These are phyloP conservation scores for Lyophyllum semitale DNA, from an alignment of 768 basidiomycete species.

Conservation along the genomic window DNA sequence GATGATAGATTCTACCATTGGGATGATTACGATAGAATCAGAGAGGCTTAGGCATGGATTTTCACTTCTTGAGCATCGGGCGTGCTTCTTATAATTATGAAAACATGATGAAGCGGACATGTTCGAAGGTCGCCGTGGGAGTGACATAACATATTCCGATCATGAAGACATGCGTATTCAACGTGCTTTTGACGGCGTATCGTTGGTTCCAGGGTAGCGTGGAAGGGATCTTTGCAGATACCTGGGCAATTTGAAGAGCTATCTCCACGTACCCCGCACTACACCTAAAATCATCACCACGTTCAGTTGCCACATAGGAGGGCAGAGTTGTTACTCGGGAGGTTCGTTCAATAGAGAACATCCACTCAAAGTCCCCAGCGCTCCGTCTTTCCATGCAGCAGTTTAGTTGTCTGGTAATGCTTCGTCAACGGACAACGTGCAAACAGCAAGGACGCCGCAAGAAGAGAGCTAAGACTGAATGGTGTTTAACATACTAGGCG, in stretches of 20 bases:
- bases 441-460: neutral
- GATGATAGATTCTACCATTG: neutral
- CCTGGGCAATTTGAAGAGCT: neutral
- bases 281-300: neutral
- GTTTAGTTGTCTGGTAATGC: neutral
- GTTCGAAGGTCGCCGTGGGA: neutral
- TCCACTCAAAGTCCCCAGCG: slow-evolving; percentile 1
- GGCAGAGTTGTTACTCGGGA: neutral
- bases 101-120: neutral
- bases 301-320: neutral
- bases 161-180: slow-evolving; percentile 3
- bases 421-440: neutral
- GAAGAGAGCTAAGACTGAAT: neutral
- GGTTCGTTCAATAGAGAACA: neutral
- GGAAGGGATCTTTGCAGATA: neutral
- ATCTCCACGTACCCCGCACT: neutral
- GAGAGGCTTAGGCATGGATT: neutral
- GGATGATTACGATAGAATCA: neutral
- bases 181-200: slow-evolving; percentile 1
- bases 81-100: slow-evolving; percentile 1
- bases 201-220: neutral
- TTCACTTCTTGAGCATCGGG: neutral
- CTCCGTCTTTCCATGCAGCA: neutral
- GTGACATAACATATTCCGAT: neutral
- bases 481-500: neutral